Percentiles rank a stretch among this genome's conserved stretches.
Conservation (phyloP, 1,139 yeast species). For the Saccharomyces hybrid region DNA sequence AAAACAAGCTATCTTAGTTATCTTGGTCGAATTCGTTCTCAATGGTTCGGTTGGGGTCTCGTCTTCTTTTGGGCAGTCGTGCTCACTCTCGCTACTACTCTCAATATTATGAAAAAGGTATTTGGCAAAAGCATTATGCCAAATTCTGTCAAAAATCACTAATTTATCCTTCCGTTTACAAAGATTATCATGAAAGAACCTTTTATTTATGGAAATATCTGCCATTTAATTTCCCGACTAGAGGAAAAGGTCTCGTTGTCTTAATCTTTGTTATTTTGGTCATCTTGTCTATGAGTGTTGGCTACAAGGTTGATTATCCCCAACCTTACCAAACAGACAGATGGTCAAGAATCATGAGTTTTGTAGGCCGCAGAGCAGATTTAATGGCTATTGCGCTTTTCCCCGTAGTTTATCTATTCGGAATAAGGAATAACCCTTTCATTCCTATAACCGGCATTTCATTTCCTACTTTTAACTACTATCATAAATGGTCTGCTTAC, state of each 20-base stretch:
- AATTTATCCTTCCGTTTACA: slow-evolving; percentile 40
- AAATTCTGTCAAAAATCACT: slow-evolving; percentile 27
- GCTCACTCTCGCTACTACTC: slow-evolving; percentile 25
- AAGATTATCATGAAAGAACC: slow-evolving; percentile 35
- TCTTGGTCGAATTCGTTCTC: slow-evolving; percentile 24
- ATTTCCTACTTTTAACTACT: slow-evolving; percentile 40
- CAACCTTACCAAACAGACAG: slow-evolving; percentile 39
- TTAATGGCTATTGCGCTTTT: slow-evolving; percentile 42
- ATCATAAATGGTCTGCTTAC: slow-evolving; percentile 41
- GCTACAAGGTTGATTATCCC: slow-evolving; percentile 34
- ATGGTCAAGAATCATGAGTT: slow-evolving; percentile 34
- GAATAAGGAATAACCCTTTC: slow-evolving; percentile 55
- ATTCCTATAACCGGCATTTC: slow-evolving; percentile 44
- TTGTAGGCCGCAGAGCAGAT: slow-evolving; percentile 52
- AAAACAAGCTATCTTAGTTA: slow-evolving; percentile 15
- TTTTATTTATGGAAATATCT: slow-evolving; percentile 24
- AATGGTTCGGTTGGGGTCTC: slow-evolving; percentile 39
- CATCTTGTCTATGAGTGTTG: slow-evolving; percentile 35
- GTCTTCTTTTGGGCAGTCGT: slow-evolving; percentile 36
- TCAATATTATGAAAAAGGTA: slow-evolving; percentile 26
- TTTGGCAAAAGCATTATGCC: slow-evolving; percentile 15
- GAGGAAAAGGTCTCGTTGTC: slow-evolving; percentile 40
- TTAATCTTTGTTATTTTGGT: slow-evolving; percentile 35
- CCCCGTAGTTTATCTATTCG: slow-evolving; percentile 49
- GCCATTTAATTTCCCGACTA: slow-evolving; percentile 42